A percentile compares a stretch with the other conserved stretches of the same genome.
Evolutionary conservation across 1,284 basidiomycete species (phyloP).

Genomic region (Tilletia horrida): DNA sequence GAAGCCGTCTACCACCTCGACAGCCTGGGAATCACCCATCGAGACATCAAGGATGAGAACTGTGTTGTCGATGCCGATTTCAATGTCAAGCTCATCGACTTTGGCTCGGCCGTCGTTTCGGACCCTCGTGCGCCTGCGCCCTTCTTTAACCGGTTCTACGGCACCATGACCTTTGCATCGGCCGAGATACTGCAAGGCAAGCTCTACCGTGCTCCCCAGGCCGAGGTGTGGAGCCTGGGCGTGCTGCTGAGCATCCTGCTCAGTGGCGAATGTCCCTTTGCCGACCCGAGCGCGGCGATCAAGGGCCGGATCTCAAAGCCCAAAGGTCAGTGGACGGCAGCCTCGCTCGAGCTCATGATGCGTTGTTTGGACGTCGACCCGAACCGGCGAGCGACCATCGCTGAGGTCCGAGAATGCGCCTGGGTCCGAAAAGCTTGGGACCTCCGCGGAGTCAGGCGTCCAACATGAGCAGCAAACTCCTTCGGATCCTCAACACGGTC

Average conservation of each 20-base stretch:
- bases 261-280: conserved; percentile 78
- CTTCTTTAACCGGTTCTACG: conserved; percentile 60
- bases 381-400: conserved; percentile 66
- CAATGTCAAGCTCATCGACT: conserved; percentile 82
- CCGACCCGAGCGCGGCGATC: conserved; percentile 68
- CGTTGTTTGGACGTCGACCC: conserved; percentile 74
- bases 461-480: not conserved
- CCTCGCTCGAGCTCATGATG: conserved; percentile 64
- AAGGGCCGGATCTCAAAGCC: conserved; percentile 56
- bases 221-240: conserved; percentile 88
- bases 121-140: conserved; percentile 67
- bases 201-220: conserved; percentile 66
- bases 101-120: conserved; percentile 77
- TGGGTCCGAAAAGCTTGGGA: conserved; percentile 63
- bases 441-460: conserved; percentile 3
- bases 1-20: conserved; percentile 78
- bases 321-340: conserved; percentile 41
- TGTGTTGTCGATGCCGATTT: conserved; percentile 66
- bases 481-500: too few relatives aligned
- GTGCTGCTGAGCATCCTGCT: conserved; percentile 80
- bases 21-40: conserved; percentile 73
- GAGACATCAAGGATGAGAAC: conserved; percentile 93
- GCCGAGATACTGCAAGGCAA: conserved; percentile 75
- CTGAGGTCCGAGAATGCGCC: conserved; percentile 69
- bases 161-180: conserved; percentile 51